Evolutionary conservation across 805 yeast genomes (phyloP).

Genomic region (Lachancea fermentati): DNA sequence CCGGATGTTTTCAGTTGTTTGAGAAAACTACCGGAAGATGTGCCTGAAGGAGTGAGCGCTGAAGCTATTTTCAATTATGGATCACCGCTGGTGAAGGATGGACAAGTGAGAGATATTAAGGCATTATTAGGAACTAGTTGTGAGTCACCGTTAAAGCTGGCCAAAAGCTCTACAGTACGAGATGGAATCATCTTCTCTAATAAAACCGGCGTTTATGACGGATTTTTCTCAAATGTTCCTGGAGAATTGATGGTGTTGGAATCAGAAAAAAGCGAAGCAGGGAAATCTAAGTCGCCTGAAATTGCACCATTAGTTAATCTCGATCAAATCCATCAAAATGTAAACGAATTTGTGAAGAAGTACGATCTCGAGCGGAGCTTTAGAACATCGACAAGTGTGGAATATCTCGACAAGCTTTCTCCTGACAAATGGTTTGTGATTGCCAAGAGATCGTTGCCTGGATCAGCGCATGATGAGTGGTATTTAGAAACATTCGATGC

Average conservation of each 20-base stretch:
- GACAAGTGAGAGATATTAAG: constrained; percentile 9
- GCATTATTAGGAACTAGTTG: constrained; percentile 14
- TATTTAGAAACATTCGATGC: constrained; percentile 36
- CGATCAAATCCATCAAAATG: constrained; percentile 7
- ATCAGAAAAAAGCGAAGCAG: constrained; percentile 2
- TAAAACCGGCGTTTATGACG: constrained; percentile 17
- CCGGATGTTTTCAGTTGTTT: constrained; percentile 12
- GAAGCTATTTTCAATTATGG: constrained; percentile 12
- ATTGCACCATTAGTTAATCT: constrained; percentile 14
- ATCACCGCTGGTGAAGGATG: constrained; percentile 14
- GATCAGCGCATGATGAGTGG: constrained; percentile 33
- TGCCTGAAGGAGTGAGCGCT: constrained; percentile 8
- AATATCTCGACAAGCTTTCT: constrained; percentile 15
- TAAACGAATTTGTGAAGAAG: constrained; percentile 7
- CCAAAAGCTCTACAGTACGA: constrained; percentile 6
- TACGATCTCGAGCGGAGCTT: constrained; percentile 7
- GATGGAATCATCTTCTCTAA: constrained; percentile 13
- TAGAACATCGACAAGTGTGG: constrained; percentile 15
- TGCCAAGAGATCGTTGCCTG: constrained; percentile 17
- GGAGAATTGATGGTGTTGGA: constrained; percentile 16
- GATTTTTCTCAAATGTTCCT: constrained; percentile 16
- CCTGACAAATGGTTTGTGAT: constrained; percentile 33
- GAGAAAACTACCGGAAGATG: constrained; percentile 1
- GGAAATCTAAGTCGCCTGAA: constrained; percentile 1
- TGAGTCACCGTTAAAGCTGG: constrained; percentile 12